Evolutionary conservation across 2,329 filamentous ascomycete genomes (phyloP), one percentile per base, ranked within the genome.

Genomic region (Sporothrix dimorphospora): DNA sequence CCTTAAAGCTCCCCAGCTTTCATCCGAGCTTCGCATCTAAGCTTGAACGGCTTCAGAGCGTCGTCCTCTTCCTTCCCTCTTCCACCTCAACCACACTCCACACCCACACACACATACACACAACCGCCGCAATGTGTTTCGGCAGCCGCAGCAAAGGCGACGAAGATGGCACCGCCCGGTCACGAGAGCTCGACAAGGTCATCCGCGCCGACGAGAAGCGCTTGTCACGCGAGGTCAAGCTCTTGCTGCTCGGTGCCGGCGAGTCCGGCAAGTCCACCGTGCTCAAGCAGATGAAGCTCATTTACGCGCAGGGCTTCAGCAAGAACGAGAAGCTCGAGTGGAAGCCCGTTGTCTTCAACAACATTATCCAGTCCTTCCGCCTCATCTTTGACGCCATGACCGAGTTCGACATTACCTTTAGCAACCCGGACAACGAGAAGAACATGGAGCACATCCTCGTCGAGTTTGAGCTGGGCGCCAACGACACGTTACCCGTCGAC

Each of bases 251-350:
- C 75, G 71, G 95, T 81, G 95, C 95, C 78, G 95, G 95, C 79
- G 95, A 98, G 83, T 96, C 92, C 73, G 93, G 95, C 76, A 98
- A 98, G 83, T 98, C 95, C 9, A 98, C 95, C 1, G 94, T 98
- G 73, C 89, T 98, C 76, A 98, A 98, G 85, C 95, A 98, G 86
- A 98, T 99, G 96, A 95, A 95, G 81, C 90, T 99, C 82, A 98
- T 99, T 77, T 96, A 98, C 81, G 90, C 94, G 16, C 91, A 94
- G 81, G 95, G 96, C 68, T 98, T 98, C 84, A 93, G 90, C 79
- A 92, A 93, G 78, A 90, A 89, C 75, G 96, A 98, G 81, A 93
- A 94, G 81, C 90, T 97, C 76, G 94, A 98, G 85, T 97, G 94
- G 88, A 94, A 96, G 77, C 92, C 94, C 19, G 94, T 98, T 78